Percentiles rank a stretch among this genome's conserved stretches.
Conservation (phyloP, 2,329 filamentous ascomycete species). For the Purpureocillium takamizusanense region DNA sequence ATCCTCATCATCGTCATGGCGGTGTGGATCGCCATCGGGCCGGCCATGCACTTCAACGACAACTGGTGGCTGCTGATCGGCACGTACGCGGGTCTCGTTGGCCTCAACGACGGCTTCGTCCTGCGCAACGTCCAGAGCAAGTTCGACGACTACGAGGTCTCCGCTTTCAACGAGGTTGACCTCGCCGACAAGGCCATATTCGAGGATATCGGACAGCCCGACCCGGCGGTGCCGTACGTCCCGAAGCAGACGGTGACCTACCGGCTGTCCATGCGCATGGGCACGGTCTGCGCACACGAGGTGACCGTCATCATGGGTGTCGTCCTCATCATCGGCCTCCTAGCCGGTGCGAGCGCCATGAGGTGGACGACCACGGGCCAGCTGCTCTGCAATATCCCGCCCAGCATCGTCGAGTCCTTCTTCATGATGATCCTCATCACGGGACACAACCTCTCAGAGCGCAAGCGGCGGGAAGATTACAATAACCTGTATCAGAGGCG, state of each 20-base stretch:
- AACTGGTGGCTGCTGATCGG: conserved; percentile 40
- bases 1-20: conserved; percentile 25
- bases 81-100: conserved; percentile 36
- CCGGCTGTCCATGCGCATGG: conserved; percentile 10
- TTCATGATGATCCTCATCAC: conserved; percentile 17
- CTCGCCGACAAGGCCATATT: conserved; percentile 7
- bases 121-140: conserved; percentile 31
- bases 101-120: conserved; percentile 34
- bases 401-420: conserved; percentile 14
- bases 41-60: conserved; percentile 25
- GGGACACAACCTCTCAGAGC: conserved; percentile 12
- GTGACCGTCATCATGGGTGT: conserved; percentile 10
- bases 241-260: conserved; percentile 6
- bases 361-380: conserved; percentile 13
- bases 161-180: conserved; percentile 7
- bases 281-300: conserved; percentile 12
- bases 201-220: conserved; percentile 6
- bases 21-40: conserved; percentile 29
- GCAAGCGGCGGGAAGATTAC: conserved; percentile 9
- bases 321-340: conserved; percentile 8
- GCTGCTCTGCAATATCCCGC: conserved; percentile 14
- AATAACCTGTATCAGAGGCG: conserved; percentile 28
- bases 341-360: conserved; percentile 13
- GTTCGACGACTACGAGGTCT: conserved; percentile 9
- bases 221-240: neutral